A percentile compares a stretch with the other conserved stretches of the same genome.
These are phyloP conservation scores for Ceratobasidium sp. DNA, from an alignment of 1,284 basidiomycete genomes.

Conservation along the genomic window DNA sequence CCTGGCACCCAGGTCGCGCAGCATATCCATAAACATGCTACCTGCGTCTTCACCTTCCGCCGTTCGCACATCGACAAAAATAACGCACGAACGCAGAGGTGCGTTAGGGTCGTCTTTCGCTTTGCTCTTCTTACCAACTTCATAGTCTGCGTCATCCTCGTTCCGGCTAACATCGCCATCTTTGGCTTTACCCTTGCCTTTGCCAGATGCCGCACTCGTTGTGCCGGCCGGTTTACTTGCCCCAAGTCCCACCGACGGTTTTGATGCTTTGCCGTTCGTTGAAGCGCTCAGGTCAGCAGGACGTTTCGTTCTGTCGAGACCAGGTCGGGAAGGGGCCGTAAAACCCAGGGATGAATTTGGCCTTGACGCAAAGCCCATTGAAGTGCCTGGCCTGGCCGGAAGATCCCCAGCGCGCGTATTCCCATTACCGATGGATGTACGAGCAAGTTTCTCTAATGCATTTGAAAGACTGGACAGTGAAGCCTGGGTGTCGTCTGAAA, in stretches of 20 bases:
- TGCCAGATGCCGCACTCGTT: background rate
- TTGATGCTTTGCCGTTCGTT: background rate
- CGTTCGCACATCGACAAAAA: slow-evolving; percentile 90
- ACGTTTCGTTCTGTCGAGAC: background rate
- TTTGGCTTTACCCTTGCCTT: slow-evolving; percentile 29
- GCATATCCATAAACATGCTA: slow-evolving; percentile 85
- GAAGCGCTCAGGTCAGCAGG: background rate
- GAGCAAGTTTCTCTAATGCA: slow-evolving; percentile 45
- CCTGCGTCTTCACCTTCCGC: slow-evolving; percentile 88
- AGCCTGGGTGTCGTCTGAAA: slow-evolving; percentile 43
- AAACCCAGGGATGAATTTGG: slow-evolving; percentile 22
- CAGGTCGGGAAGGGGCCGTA: background rate
- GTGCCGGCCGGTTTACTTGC: background rate
- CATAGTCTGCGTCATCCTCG: slow-evolving; percentile 30
- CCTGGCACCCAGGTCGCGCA: slow-evolving; percentile 82
- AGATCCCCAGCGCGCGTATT: slow-evolving; percentile 21
- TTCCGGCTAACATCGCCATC: background rate
- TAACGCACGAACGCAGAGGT: slow-evolving; percentile 62
- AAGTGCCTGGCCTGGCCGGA: slow-evolving; percentile 42
- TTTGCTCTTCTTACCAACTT: slow-evolving; percentile 31
- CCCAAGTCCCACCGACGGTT: background rate
- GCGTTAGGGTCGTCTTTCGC: slow-evolving; percentile 34
- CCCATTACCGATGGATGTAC: slow-evolving; percentile 18
- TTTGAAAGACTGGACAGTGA: slow-evolving; percentile 44
- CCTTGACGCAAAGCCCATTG: slow-evolving; percentile 29